phyloP scores from a whole-genome alignment of 2,329 filamentous ascomycete species.

The Curvularia lunata region DNA sequence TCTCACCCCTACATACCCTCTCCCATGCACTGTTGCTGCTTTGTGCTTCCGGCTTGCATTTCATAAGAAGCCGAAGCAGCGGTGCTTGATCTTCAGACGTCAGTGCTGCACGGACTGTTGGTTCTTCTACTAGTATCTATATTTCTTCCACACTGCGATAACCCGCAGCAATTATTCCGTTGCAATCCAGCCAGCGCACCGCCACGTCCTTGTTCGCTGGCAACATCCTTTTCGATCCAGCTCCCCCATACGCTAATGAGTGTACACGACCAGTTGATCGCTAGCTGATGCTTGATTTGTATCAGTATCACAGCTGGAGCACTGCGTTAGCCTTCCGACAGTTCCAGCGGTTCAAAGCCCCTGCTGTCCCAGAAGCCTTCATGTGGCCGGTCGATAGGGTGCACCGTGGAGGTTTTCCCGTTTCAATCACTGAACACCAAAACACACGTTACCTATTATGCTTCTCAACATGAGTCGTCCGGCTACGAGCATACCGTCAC shows the following conservation, averaged over 20 bases:
- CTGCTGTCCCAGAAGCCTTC: conserved; percentile 38
- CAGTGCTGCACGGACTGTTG: conserved; percentile 50
- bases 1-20: conserved; percentile 28
- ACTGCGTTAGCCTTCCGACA: conserved; percentile 37
- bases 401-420: conserved; percentile 42
- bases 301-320: conserved; percentile 35
- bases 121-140: conserved; percentile 36
- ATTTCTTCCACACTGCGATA: conserved; percentile 44
- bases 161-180: conserved; percentile 41
- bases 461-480: conserved; percentile 80
- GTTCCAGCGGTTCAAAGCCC: conserved; percentile 34
- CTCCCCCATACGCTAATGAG: conserved; percentile 38
- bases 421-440: conserved; percentile 36
- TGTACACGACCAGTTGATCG: conserved; percentile 40
- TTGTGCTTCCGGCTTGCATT: conserved; percentile 41
- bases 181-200: conserved; percentile 42
- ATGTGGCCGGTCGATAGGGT: conserved; percentile 42
- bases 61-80: conserved; percentile 42
- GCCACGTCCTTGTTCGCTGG: conserved; percentile 37
- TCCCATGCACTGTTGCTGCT: conserved; percentile 34
- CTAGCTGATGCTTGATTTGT: conserved; percentile 43
- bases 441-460: conserved; percentile 37
- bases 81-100: conserved; percentile 48
- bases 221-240: conserved; percentile 32
- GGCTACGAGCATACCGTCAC: conserved; percentile 78